Evolutionary conservation across 306 rosid genomes (phyloP).

Genomic region (Potentilla sterilis): DNA sequence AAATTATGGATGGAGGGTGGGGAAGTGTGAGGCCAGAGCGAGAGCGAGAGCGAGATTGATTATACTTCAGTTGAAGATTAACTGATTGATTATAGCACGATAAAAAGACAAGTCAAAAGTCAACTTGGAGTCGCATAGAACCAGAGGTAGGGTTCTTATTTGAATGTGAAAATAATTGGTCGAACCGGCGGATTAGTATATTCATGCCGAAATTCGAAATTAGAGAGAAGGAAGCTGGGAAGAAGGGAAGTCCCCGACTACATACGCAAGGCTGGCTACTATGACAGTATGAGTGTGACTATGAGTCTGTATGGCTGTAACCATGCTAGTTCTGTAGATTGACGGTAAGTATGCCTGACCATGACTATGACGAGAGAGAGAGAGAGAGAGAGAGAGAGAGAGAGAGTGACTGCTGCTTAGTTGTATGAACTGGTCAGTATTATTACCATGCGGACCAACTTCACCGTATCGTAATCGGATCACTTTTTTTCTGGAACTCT

Average conservation of each 20-base stretch:
- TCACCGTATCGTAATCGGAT: neutral
- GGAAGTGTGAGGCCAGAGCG: constrained; percentile 12
- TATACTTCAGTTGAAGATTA: neutral
- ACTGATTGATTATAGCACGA: neutral
- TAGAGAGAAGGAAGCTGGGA: neutral
- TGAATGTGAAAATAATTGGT: neutral
- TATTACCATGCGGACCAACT: neutral
- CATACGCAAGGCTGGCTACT: neutral
- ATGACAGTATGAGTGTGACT: neutral
- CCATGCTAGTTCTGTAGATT: neutral
- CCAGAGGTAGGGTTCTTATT: neutral
- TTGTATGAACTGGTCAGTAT: neutral
- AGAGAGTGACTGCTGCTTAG: neutral
- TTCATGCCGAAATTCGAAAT: neutral
- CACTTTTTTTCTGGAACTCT: neutral
- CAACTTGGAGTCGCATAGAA: neutral
- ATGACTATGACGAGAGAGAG: constrained; percentile 1
- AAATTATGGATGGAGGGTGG: neutral
- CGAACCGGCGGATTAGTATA: neutral
- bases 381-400: neutral
- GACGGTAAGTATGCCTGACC: neutral
- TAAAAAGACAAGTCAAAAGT: constrained; percentile 3
- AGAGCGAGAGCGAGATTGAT: neutral
- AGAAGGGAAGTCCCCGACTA: neutral
- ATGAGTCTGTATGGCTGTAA: neutral